These are phyloP conservation scores for Phytopythium aichiense DNA, from an alignment of 352 stramenopile species.

Conservation along the genomic window DNA sequence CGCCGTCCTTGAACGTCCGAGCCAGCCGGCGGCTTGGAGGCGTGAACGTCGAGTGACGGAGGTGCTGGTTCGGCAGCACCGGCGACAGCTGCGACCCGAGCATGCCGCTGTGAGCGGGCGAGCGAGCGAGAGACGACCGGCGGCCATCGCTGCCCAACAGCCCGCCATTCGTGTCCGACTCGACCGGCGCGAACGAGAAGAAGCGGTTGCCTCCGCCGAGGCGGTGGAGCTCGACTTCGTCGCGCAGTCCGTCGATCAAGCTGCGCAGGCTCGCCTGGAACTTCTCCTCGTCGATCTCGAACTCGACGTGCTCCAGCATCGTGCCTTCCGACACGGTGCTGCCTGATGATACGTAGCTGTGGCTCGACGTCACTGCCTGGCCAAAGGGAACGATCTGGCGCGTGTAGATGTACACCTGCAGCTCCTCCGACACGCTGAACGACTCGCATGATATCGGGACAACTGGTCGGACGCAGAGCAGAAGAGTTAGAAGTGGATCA, in stretches of 20 bases:
- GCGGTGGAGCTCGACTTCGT: conserved; percentile 71
- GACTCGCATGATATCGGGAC: conserved; percentile 66
- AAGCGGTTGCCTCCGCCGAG: conserved; percentile 25
- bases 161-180: background rate
- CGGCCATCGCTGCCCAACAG: background rate
- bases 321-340: conserved; percentile 15
- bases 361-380: conserved; percentile 44
- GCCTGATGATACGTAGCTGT: conserved; percentile 10
- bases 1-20: conserved; percentile 1
- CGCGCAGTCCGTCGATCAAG: conserved; percentile 67
- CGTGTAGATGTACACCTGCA: conserved; percentile 77
- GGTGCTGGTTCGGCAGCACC: background rate
- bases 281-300: conserved; percentile 59
- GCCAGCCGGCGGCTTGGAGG: background rate
- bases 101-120: background rate
- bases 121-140: background rate
- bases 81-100: background rate
- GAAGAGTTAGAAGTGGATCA: background rate
- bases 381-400: conserved; percentile 77
- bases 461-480: conserved; percentile 10
- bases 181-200: conserved; percentile 13
- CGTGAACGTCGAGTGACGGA: conserved; percentile 1
- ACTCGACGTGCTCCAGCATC: conserved; percentile 25
- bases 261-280: conserved; percentile 60
- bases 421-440: conserved; percentile 55